Evolutionary conservation across 164 flowering plant genomes (phyloP).

Genomic region (Umbilicus rupestris): DNA sequence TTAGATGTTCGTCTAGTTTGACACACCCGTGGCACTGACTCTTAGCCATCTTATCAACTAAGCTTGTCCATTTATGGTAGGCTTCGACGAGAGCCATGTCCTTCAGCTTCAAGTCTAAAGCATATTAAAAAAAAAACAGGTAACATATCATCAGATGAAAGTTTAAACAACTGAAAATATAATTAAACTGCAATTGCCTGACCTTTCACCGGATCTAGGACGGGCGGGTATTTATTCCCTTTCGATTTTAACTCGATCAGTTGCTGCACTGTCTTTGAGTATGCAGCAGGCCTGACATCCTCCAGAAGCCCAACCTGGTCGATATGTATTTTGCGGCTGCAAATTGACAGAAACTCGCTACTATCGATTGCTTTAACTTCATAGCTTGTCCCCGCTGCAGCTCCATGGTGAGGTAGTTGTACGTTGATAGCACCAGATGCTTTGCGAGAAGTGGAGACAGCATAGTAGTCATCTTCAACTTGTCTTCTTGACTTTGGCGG

Average conservation of each 20-base stretch:
- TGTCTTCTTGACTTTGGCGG: constrained; percentile 57
- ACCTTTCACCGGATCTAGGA: constrained; percentile 82
- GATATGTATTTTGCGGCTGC: constrained; percentile 58
- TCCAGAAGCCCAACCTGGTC: constrained; percentile 83
- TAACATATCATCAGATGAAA: background rate
- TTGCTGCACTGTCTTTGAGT: constrained; percentile 73
- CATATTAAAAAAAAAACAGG: background rate
- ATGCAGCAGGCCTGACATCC: constrained; percentile 50
- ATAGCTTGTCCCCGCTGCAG: constrained; percentile 69
- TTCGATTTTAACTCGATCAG: constrained; percentile 40
- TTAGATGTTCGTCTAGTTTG: constrained; percentile 69
- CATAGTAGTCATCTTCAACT: constrained; percentile 51
- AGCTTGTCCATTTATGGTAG: constrained; percentile 48
- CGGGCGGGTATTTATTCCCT: constrained; percentile 77
- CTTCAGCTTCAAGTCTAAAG: constrained; percentile 81
- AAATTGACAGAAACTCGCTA: constrained; percentile 58
- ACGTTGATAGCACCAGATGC: constrained; percentile 64
- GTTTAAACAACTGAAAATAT: background rate
- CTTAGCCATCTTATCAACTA: constrained; percentile 59
- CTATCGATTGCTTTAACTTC: constrained; percentile 66
- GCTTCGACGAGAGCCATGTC: constrained; percentile 51
- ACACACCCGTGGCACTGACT: constrained; percentile 86
- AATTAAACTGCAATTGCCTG: background rate
- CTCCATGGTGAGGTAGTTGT: constrained; percentile 55
- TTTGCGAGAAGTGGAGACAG: constrained; percentile 43